Evolutionary conservation across 2,329 filamentous ascomycete genomes (phyloP), one percentile per base, ranked within the genome.

Genomic region (Daldinia eschscholtzii): DNA sequence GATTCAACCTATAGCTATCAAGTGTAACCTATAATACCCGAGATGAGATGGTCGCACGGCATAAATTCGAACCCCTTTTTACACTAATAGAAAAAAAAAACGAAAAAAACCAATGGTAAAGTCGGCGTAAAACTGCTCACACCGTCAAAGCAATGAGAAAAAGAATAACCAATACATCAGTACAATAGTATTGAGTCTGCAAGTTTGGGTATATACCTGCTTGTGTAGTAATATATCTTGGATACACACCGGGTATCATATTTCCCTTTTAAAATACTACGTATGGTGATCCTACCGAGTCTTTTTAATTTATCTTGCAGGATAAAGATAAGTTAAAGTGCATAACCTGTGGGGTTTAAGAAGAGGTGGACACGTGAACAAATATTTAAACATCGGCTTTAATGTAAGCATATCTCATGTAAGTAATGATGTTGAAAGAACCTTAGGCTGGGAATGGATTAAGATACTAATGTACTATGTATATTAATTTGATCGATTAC

Each of bases 241-340:
- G 2, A 30, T 50, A 12, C 9, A 18, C 46, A 52, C 46, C 46
- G 46, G 13, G 15, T n/a, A 33, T 55, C 18, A 55, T 5, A 26
- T 13, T 37, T 35, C 28, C 61, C 61, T 61, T 39, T 39, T 5
- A 60, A 52, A 42, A 26, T 50, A 18, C 42, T 58, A 53, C 53
- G 20, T 52, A 56, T 62, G 53, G 33, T 61, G 41, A 35, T 60
- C 58, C 42, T 68, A 55, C 55, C 58, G 37, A 55, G 30, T 55
- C 20, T 23, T 63, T 58, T 59, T 60, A 68, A 63, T 70, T n/a
- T 65, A 59, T 64, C 57, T 56, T 52, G 64, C 64, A 65, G 64
- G 52, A 59, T 30, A 13, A 67, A 70, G 67, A 62, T 42, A 30
- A 57, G 58, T 48, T 12, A 56, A 57, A 15, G 23, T 33, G 42